Evolutionary conservation across 1,139 yeast genomes (phyloP).

Genomic region (Wickerhamomyces sp.): DNA sequence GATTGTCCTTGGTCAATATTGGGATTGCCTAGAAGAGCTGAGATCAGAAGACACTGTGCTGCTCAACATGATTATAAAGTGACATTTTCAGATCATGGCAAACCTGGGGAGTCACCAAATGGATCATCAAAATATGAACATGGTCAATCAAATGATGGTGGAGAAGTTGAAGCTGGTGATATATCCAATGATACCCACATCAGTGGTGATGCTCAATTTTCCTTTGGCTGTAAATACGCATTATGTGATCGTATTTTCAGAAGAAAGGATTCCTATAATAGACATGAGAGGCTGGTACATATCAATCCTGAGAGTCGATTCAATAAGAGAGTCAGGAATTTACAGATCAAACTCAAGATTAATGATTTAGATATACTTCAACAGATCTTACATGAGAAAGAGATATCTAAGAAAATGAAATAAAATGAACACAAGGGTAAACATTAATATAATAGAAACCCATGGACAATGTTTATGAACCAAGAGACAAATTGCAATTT

Average conservation of each 20-base stretch:
- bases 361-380: not conserved
- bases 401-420: too few relatives aligned
- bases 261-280: slow-evolving; percentile 50
- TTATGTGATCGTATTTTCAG: slow-evolving; percentile 51
- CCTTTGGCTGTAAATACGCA: slow-evolving; percentile 29
- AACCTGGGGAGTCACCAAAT: too few relatives aligned
- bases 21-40: slow-evolving; percentile 57
- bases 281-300: slow-evolving; percentile 53
- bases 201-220: too few relatives aligned
- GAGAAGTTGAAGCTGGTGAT: too few relatives aligned
- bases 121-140: not conserved
- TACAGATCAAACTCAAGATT: slow-evolving; percentile 1
- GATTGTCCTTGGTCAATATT: slow-evolving; percentile 59
- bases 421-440: too few relatives aligned
- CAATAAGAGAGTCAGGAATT: slow-evolving; percentile 31
- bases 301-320: slow-evolving; percentile 38
- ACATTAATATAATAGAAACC: too few relatives aligned
- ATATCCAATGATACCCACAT: too few relatives aligned
- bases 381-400: too few relatives aligned
- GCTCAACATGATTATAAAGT: slow-evolving; percentile 40
- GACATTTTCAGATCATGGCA: not conserved
- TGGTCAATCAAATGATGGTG: not conserved
- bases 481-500: too few relatives aligned
- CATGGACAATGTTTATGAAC: too few relatives aligned
- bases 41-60: slow-evolving; percentile 56